Evolutionary conservation across 2,329 filamentous ascomycete genomes (phyloP).

Genomic region (Ophiobolus disseminans): DNA sequence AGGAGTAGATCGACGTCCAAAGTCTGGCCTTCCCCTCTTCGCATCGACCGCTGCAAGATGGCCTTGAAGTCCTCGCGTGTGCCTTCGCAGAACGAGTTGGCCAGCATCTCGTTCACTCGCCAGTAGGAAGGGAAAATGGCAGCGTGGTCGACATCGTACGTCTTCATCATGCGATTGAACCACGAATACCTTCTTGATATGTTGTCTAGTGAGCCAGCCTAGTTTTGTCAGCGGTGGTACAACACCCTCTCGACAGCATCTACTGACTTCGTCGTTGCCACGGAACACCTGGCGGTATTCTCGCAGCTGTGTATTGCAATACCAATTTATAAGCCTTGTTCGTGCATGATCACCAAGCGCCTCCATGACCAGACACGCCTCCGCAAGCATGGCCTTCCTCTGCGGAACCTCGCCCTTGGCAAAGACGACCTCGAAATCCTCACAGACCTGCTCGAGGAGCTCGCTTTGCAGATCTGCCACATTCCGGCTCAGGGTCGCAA

Average conservation of each 20-base stretch:
- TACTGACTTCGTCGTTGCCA: conserved; percentile 80
- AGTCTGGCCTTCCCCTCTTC: conserved; percentile 75
- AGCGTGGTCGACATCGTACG: conserved; percentile 92
- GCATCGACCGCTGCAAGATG: conserved; percentile 87
- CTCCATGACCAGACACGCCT: conserved; percentile 94
- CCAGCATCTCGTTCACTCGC: conserved; percentile 88
- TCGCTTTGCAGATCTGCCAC: conserved; percentile 93
- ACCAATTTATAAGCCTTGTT: conserved; percentile 87
- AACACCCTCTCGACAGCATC: neutral
- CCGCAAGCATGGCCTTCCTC: conserved; percentile 74
- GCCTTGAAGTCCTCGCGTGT: conserved; percentile 95
- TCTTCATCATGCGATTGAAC: conserved; percentile 95
- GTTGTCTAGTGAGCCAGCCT: conserved; percentile 91
- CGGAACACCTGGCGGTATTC: conserved; percentile 96
- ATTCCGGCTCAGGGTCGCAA: conserved; percentile 88
- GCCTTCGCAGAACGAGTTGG: conserved; percentile 92
- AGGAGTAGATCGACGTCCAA: conserved; percentile 90
- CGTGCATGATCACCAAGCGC: conserved; percentile 88
- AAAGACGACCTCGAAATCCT: conserved; percentile 96
- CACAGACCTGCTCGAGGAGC: conserved; percentile 95
- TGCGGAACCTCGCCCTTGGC: conserved; percentile 81
- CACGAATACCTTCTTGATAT: conserved; percentile 94
- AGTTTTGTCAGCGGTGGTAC: conserved; percentile 18
- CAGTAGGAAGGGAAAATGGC: conserved; percentile 85
- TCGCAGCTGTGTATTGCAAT: conserved; percentile 93